A percentile compares a stretch with the other conserved stretches of the same genome.
Conservation (phyloP, 352 stramenopile species). For the Pythium aquatile region DNA sequence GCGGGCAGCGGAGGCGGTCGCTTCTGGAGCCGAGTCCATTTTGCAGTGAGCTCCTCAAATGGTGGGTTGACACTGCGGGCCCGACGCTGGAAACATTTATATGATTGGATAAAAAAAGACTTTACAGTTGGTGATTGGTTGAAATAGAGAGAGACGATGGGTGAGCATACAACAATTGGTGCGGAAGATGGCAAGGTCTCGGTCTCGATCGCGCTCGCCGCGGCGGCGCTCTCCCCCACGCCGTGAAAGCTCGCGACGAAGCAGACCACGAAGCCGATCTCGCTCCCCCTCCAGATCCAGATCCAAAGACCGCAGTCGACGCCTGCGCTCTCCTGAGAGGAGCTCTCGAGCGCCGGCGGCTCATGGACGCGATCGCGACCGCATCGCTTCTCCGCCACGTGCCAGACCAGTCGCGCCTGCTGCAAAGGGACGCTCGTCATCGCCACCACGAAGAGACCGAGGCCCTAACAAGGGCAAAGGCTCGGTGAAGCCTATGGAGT, state of each 20-base stretch:
- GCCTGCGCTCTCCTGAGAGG: not conserved
- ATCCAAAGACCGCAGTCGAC: not conserved
- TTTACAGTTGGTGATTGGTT: not conserved
- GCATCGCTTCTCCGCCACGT: not conserved
- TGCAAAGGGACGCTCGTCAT: not conserved
- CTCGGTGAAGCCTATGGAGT: not conserved
- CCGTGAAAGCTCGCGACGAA: not conserved
- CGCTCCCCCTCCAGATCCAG: slow-evolving; percentile 2
- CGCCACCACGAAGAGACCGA: not conserved
- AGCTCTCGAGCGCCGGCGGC: not conserved
- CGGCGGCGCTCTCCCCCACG: not conserved
- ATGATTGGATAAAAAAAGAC: slow-evolving; percentile 8
- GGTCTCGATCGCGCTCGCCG: slow-evolving; percentile 11
- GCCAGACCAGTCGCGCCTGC: not conserved
- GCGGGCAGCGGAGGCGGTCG: not conserved
- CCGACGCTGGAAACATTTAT: not conserved
- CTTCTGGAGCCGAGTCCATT: not conserved
- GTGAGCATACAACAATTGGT: not conserved
- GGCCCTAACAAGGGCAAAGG: not conserved
- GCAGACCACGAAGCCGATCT: not conserved
- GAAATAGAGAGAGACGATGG: not conserved
- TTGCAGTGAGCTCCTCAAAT: not conserved
- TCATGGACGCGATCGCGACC: slow-evolving; percentile 3
- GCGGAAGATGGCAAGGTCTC: not conserved
- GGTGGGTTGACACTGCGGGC: not conserved